Evolutionary conservation across 1,284 basidiomycete genomes (phyloP), one percentile per base, ranked within the genome.

Genomic region (Marasmius tenuissimus): DNA sequence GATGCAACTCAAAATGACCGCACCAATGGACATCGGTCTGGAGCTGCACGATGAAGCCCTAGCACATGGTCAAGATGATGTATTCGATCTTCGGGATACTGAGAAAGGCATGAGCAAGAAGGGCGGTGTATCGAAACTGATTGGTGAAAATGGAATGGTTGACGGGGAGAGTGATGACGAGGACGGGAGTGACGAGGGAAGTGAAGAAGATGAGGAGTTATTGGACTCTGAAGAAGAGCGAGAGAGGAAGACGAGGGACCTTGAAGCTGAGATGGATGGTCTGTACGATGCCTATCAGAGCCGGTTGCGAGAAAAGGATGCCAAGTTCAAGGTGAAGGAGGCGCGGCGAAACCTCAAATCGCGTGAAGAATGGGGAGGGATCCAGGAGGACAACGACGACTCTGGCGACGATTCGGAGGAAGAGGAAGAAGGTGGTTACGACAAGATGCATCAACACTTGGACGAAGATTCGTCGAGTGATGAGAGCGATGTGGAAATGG

Each of bases 1-100:
- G 65, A 93, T 99, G 85, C 97, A 99, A 74, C 84, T 99, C 52
- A 91, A 94, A 71, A 99, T 99, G 97, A 95, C 92, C 7, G 95
- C 95, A 8, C 97, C 96, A 27, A 79, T 96, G 70, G 96, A 99
- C 65, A 96, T 98, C 66, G 97, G 96, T 73, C 79, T 98, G 69
- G 96, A 98, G 69, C 89, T 92, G 69, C 81, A 80, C 49, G 94
- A 97, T 70, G 77, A 85, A 12, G 83, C 88, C 10, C 80, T 97
- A 8, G 82, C 80, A 18, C 66, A 80, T 42, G 91, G 89, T 6
- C 88, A 91, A 68, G 90, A 91, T 20, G 94, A 97, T 69, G 80
- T 97, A 47, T 97, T 97, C 69, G 93, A 96, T 70, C 82, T 97
- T 38, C 85, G 81, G 52, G 80, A 84, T 50, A 85, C 87, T 12